Conservation (phyloP, 2,329 filamentous ascomycete species). For the Aspergillus caelatus region DNA sequence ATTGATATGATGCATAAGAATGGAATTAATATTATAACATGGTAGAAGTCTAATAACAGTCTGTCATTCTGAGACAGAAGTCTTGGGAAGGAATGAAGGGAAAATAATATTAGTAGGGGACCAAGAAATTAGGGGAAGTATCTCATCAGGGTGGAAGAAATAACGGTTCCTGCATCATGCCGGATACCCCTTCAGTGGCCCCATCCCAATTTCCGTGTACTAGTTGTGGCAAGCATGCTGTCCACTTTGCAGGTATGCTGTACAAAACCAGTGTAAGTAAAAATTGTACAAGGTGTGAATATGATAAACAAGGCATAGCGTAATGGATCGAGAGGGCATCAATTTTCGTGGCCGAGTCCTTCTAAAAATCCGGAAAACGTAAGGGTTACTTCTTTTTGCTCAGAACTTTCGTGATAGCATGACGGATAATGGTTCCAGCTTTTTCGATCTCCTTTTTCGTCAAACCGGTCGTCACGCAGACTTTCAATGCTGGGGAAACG, state of each 20-base stretch:
- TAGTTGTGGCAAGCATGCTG: neutral
- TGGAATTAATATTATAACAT: constrained; percentile 10
- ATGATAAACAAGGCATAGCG: neutral
- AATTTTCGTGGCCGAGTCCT: constrained; percentile 22
- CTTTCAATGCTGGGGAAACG: constrained; percentile 79
- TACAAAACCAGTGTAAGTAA: constrained; percentile 17
- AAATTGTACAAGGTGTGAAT: constrained; percentile 12
- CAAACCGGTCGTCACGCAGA: constrained; percentile 85
- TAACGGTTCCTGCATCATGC: neutral
- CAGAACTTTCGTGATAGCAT: constrained; percentile 93
- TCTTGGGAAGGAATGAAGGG: neutral
- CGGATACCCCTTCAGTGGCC: neutral
- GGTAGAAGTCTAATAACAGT: constrained; percentile 8
- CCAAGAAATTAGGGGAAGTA: neutral
- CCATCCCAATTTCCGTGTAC: constrained; percentile 1
- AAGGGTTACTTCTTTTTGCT: constrained; percentile 52
- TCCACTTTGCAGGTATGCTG: constrained; percentile 11
- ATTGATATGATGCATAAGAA: neutral
- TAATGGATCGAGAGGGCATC: constrained; percentile 16
- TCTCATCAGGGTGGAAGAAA: neutral
- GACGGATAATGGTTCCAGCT: constrained; percentile 81
- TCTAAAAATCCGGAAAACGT: constrained; percentile 11
- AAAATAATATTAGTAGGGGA: neutral
- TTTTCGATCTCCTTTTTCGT: constrained; percentile 96
- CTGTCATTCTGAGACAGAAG: constrained; percentile 1